These are phyloP conservation scores for Dothideomycetidae sp. DNA, from an alignment of 2,329 filamentous ascomycete species.

Conservation along the genomic window DNA sequence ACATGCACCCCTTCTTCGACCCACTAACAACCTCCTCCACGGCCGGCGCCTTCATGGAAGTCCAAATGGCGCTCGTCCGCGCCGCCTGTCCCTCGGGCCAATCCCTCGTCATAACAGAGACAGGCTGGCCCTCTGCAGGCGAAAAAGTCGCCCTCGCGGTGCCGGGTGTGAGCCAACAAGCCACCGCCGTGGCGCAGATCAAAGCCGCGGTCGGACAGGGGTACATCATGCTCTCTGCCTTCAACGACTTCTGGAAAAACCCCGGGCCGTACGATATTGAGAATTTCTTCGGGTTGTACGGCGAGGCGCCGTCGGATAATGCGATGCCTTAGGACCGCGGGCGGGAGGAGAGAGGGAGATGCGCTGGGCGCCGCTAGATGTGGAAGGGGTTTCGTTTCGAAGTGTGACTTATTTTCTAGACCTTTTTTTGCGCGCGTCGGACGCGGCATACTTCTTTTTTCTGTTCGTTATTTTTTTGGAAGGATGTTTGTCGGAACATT, in stretches of 20 bases:
- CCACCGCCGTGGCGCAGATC: slow-evolving; percentile 50
- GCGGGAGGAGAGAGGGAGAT: too few species aligned
- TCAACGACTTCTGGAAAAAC: slow-evolving; percentile 68
- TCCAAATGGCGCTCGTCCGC: slow-evolving; percentile 37
- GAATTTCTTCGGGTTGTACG: slow-evolving; percentile 52
- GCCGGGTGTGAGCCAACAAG: slow-evolving; percentile 53
- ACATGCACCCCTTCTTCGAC: slow-evolving; percentile 78
- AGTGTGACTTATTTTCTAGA: too few species aligned
- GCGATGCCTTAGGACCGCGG: background rate
- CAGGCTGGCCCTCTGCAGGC: slow-evolving; percentile 68
- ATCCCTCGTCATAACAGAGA: slow-evolving; percentile 61
- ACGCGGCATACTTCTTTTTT: too few species aligned
- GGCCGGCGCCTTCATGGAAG: slow-evolving; percentile 53
- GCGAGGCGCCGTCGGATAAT: slow-evolving; percentile 3
- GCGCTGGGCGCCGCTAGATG: too few species aligned
- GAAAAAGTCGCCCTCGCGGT: slow-evolving; percentile 51
- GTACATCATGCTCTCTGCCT: slow-evolving; percentile 63
- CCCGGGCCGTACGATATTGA: slow-evolving; percentile 54
- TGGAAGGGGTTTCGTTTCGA: too few species aligned
- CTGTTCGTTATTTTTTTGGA: too few species aligned
- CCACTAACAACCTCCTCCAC: slow-evolving; percentile 41
- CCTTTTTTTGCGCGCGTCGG: too few species aligned
- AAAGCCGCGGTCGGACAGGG: slow-evolving; percentile 43
- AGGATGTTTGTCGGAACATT: too few species aligned
- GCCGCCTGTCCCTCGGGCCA: slow-evolving; percentile 33